phyloP scores from a whole-genome alignment of 495 filamentous ascomycete species.

The Penicillium ochrochloron region DNA sequence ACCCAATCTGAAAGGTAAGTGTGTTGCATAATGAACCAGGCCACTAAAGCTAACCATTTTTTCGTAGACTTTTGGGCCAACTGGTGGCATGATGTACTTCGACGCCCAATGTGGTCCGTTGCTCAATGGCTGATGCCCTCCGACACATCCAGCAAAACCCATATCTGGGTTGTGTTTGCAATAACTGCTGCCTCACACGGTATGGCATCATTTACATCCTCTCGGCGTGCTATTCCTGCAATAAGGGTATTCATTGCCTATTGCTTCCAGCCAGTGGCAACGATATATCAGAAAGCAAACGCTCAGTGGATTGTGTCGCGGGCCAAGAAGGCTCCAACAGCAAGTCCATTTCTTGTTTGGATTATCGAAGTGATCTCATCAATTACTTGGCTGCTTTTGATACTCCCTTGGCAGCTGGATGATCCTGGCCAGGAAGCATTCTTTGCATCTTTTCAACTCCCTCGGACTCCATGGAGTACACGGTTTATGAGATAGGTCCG shows the following conservation, averaged over 20 bases:
- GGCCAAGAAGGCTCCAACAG: not conserved
- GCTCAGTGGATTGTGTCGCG: not conserved
- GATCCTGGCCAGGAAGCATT: conserved; percentile 5
- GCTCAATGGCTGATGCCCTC: conserved; percentile 3
- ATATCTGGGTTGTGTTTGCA: conserved; percentile 5
- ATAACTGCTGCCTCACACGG: conserved; percentile 7
- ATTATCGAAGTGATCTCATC: conserved; percentile 1
- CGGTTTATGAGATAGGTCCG: not conserved
- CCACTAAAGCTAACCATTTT: not conserved
- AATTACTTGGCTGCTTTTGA: not conserved
- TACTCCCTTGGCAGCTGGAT: conserved; percentile 7
- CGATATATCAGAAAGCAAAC: conserved; percentile 1
- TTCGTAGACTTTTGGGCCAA: conserved; percentile 6
- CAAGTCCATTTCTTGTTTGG: not conserved
- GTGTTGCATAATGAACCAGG: not conserved
- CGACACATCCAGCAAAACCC: not conserved
- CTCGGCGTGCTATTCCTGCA: conserved; percentile 3
- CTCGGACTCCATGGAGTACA: not conserved
- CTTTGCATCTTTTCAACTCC: not conserved
- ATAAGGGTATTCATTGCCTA: conserved; percentile 1
- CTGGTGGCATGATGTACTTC: conserved; percentile 9
- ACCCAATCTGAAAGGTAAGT: conserved; percentile 4
- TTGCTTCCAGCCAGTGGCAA: conserved; percentile 3
- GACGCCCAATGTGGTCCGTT: conserved; percentile 8
- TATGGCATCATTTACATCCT: conserved; percentile 12